A percentile compares a stretch with the other conserved stretches of the same genome.
Conservation (phyloP, 176 grass and related monocot species). For the Triticum dicoccoides region DNA sequence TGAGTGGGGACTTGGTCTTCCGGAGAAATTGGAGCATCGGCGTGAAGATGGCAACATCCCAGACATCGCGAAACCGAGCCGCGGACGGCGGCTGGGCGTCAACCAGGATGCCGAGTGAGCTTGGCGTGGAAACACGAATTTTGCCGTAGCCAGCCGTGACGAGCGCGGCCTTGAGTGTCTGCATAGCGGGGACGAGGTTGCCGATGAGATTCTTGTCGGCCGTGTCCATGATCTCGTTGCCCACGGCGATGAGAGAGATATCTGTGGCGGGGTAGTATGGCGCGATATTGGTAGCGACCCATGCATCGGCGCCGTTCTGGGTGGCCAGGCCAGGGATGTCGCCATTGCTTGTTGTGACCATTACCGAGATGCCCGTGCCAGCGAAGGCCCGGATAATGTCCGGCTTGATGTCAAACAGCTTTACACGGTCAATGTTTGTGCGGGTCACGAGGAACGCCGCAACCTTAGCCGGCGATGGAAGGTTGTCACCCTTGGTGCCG, state of each 20-base stretch:
- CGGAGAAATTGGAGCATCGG: slow-evolving; percentile 85
- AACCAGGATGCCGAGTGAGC: slow-evolving; percentile 66
- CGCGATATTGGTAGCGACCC: slow-evolving; percentile 60
- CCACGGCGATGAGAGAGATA: slow-evolving; percentile 61
- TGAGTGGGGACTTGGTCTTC: slow-evolving; percentile 48
- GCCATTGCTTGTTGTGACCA: slow-evolving; percentile 69
- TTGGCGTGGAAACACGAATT: slow-evolving; percentile 78
- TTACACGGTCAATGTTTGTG: slow-evolving; percentile 77
- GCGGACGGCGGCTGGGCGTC: slow-evolving; percentile 56
- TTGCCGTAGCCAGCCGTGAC: slow-evolving; percentile 37
- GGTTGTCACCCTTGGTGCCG: slow-evolving; percentile 73
- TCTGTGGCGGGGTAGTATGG: slow-evolving; percentile 71
- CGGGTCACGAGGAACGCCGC: slow-evolving; percentile 52
- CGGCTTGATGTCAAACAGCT: slow-evolving; percentile 78
- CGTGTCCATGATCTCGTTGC: slow-evolving; percentile 80
- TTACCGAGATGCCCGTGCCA: slow-evolving; percentile 59
- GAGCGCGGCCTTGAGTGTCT: slow-evolving; percentile 41
- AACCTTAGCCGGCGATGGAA: slow-evolving; percentile 50
- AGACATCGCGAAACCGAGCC: slow-evolving; percentile 56
- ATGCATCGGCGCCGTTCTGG: slow-evolving; percentile 49
- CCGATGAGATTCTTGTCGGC: slow-evolving; percentile 54
- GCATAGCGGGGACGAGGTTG: slow-evolving; percentile 75
- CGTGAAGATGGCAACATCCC: slow-evolving; percentile 54
- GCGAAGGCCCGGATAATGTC: slow-evolving; percentile 75
- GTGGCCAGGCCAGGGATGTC: slow-evolving; percentile 60